phyloP scores from a whole-genome alignment of 345 rosid genomes.

The Dimocarpus longan region DNA sequence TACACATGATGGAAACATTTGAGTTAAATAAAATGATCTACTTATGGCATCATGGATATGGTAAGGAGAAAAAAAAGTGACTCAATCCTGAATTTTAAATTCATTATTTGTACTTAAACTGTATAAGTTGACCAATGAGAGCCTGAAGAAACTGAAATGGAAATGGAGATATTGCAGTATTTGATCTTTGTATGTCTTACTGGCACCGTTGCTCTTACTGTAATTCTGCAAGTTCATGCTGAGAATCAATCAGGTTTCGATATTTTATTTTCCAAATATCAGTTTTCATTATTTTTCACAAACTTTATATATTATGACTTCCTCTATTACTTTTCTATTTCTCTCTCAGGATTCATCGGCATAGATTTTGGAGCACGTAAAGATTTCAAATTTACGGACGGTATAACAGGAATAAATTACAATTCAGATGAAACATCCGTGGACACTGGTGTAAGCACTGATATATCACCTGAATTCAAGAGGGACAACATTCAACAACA shows the following conservation, averaged over 20 bases:
- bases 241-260: neutral
- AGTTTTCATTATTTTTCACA: neutral
- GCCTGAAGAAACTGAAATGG: neutral
- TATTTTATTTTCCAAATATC: neutral
- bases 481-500: conserved; percentile 10
- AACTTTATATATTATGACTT: too few species aligned
- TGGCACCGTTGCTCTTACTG: neutral
- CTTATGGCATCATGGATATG: neutral
- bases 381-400: conserved; percentile 33
- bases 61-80: neutral
- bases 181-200: neutral
- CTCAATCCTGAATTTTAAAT: neutral
- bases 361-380: conserved; percentile 42
- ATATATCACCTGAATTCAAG: conserved; percentile 29
- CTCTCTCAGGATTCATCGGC: conserved; percentile 46
- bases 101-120: neutral
- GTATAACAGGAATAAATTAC: conserved; percentile 31
- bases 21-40: neutral
- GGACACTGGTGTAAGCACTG: conserved; percentile 30
- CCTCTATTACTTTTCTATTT: neutral
- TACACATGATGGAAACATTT: neutral
- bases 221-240: neutral
- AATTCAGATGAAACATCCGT: conserved; percentile 33
- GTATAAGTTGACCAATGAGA: neutral
- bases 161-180: neutral